Evolutionary conservation across 257 asterid genomes (phyloP).

Genomic region (Solanum chmielewskii): DNA sequence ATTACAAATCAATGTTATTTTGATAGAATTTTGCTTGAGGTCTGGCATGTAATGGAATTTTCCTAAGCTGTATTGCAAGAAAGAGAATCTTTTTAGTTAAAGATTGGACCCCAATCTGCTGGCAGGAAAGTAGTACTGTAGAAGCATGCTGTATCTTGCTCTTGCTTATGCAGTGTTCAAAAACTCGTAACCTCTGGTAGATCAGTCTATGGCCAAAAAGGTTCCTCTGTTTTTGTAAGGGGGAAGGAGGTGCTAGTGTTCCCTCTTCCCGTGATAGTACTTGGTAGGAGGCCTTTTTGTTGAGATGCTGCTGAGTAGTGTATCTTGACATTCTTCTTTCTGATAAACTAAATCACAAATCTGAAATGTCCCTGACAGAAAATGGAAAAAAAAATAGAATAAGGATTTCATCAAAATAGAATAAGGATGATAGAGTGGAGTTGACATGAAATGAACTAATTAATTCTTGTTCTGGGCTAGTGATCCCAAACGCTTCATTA

Average conservation of each 20-base stretch:
- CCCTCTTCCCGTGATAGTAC: neutral
- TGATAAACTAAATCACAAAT: neutral
- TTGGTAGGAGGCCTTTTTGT: neutral
- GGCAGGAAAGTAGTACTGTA: neutral
- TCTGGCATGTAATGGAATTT: neutral
- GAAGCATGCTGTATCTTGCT: neutral
- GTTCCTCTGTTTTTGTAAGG: neutral
- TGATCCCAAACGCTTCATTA: neutral
- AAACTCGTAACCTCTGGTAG: neutral
- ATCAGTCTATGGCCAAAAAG: neutral
- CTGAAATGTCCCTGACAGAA: neutral
- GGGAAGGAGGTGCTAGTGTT: neutral
- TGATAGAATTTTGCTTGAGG: neutral
- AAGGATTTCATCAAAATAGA: neutral
- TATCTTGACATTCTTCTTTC: neutral
- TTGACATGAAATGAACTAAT: neutral
- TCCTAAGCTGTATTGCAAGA: neutral
- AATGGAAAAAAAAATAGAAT: neutral
- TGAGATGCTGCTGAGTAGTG: neutral
- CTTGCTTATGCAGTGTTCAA: neutral
- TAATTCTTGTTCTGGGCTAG: neutral
- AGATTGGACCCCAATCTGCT: neutral
- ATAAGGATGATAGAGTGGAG: neutral
- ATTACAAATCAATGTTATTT: neutral
- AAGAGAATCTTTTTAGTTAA: neutral